Evolutionary conservation across 352 stramenopile species (phyloP).

Genomic region (Globisporangium parvum): DNA sequence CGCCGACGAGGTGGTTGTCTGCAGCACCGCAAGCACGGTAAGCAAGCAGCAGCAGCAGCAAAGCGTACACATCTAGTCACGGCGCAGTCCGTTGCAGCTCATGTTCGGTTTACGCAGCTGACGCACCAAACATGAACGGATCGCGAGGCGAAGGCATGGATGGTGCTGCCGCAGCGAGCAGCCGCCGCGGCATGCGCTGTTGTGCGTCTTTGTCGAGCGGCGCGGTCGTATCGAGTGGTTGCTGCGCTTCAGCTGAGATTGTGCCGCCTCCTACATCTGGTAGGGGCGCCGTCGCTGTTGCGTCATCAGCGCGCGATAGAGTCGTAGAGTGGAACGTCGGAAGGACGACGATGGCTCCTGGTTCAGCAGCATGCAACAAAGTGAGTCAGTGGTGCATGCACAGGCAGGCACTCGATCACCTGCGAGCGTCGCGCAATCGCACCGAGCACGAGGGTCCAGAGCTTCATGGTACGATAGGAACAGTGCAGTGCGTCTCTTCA

Average conservation of each 20-base stretch:
- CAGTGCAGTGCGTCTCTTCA: background rate
- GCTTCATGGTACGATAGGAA: too few relatives aligned
- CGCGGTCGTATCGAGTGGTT: background rate
- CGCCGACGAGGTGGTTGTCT: slow-evolving; percentile 61
- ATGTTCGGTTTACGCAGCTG: background rate
- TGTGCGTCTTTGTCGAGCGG: slow-evolving; percentile 3
- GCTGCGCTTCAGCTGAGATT: background rate
- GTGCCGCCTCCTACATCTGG: background rate
- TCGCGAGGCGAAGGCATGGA: slow-evolving; percentile 34
- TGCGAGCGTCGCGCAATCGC: too few relatives aligned
- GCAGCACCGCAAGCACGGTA: background rate
- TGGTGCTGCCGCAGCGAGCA: slow-evolving; percentile 18
- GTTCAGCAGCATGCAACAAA: too few relatives aligned
- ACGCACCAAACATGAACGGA: slow-evolving; percentile 49
- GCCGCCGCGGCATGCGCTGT: slow-evolving; percentile 17
- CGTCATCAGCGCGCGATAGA: slow-evolving; percentile 1
- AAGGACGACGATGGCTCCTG: too few relatives aligned
- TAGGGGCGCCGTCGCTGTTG: background rate
- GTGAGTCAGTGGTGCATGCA: too few relatives aligned
- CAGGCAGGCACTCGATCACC: too few relatives aligned
- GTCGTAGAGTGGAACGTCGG: too few relatives aligned
- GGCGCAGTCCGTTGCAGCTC: background rate
- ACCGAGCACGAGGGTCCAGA: background rate
- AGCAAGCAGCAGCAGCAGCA: too few relatives aligned
- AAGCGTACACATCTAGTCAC: background rate